phyloP scores from a whole-genome alignment of 192 early-diverging fungal genomes.

The Pilaira anomala region DNA sequence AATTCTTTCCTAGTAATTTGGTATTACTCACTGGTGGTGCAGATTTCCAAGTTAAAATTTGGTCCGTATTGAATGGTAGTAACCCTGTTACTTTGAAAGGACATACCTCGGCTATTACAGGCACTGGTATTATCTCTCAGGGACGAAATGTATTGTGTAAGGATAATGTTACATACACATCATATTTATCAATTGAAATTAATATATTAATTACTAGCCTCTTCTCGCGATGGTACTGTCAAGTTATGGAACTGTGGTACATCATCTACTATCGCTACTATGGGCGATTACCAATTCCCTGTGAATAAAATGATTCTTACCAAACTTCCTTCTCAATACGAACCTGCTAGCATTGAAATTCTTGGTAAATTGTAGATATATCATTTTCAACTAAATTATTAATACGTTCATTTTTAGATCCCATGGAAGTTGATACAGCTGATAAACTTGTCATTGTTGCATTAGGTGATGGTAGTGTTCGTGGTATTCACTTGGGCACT shows the following conservation, averaged over 20 bases:
- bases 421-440: slow-evolving; percentile 45
- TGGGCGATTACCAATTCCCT: slow-evolving; percentile 21
- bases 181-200: background rate
- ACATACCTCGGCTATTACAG: slow-evolving; percentile 61
- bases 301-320: slow-evolving; percentile 42
- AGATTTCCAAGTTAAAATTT: slow-evolving; percentile 67
- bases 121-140: slow-evolving; percentile 59
- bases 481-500: slow-evolving; percentile 45
- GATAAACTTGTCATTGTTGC: slow-evolving; percentile 44
- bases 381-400: too few species aligned
- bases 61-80: slow-evolving; percentile 72
- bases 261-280: slow-evolving; percentile 38
- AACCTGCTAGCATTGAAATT: background rate
- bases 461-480: slow-evolving; percentile 36
- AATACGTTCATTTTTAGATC: slow-evolving; percentile 20
- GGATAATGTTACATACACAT: background rate
- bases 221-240: slow-evolving; percentile 53
- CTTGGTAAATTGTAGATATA: slow-evolving; percentile 25
- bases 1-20: slow-evolving; percentile 73
- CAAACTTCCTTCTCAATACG: background rate
- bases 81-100: slow-evolving; percentile 72
- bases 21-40: slow-evolving; percentile 66
- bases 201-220: slow-evolving; percentile 32
- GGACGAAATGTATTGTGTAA: slow-evolving; percentile 70
- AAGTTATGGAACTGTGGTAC: slow-evolving; percentile 60